A percentile compares a stretch with the other conserved stretches of the same genome.
phyloP scores from a whole-genome alignment of 1,284 basidiomycete species.

The Ceraceosorus guamensis region DNA sequence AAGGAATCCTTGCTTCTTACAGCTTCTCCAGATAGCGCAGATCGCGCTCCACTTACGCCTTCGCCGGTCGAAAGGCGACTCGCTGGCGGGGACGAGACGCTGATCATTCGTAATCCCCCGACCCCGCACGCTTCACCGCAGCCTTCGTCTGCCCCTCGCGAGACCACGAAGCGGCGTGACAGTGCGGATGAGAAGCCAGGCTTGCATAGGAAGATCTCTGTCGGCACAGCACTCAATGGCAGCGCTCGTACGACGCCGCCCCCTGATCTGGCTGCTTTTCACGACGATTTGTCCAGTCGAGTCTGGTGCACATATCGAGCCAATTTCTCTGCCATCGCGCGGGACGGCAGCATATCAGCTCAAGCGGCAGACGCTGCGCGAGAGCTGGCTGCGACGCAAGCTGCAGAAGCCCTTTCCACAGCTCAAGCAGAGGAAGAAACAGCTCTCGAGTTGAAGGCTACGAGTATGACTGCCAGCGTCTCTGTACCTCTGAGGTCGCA shows the following conservation, averaged over 20 bases:
- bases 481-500: not conserved
- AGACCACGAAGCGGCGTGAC: constrained; percentile 7
- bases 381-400: constrained; percentile 10
- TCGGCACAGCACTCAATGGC: not conserved
- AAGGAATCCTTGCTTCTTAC: not conserved
- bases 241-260: not conserved
- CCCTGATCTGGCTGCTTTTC: constrained; percentile 7
- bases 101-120: constrained; percentile 10
- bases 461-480: not conserved
- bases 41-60: not conserved
- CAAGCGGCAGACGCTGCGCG: constrained; percentile 25
- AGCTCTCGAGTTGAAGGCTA: not conserved
- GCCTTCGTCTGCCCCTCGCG: constrained; percentile 10
- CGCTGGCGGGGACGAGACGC: not conserved
- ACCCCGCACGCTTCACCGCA: constrained; percentile 11
- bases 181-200: constrained; percentile 12
- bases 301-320: constrained; percentile 47
- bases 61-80: not conserved
- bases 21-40: not conserved
- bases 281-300: constrained; percentile 29
- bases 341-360: constrained; percentile 40
- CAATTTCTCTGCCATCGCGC: constrained; percentile 39
- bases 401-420: constrained; percentile 2
- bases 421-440: not conserved
- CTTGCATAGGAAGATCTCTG: not conserved